Evolutionary conservation across 805 yeast genomes (phyloP), one percentile per base, ranked within the genome.

Genomic region (Candida rishiriensis): DNA sequence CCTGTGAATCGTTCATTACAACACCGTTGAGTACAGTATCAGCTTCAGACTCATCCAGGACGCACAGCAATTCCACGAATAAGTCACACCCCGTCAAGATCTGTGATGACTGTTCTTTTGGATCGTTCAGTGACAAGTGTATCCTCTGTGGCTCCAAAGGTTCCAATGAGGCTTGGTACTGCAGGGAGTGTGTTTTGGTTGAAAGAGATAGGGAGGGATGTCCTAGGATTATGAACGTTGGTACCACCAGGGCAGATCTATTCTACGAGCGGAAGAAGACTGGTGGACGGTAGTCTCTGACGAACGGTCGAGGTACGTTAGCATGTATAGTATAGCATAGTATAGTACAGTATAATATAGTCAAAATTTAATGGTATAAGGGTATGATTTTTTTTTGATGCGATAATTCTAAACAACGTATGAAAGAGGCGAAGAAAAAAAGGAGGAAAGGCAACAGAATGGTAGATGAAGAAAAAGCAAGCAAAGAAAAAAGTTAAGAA

Each of bases 151-250:
- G 58, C 5, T 70, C 71, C 26, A 68, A 64, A 36, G 88, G 89
- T 6, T 74, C 75, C 10, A 73, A 75, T 12, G 85, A 81, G 45
- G 96, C 97, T 0, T 85, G 71, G 55, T 91, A 87, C 61, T 90
- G 98, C 58, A 72, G 77, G 50, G 96, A 88, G 59, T 90, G 98
- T 63, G 90, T 88, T 5, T 59, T 77, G 39, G 57, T 77, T 34
- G 97, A 89, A 58, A 81, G 79, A 56, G 88, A 86, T 58, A 69
- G 96, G 36, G 97, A 90, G 61, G 98, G 98, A 1, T 90, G 98
- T 67, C 97, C 97, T 1, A 76, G 83, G 53, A 79, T 90, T 42
- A 61, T 84, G 14, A 90, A 88, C 57, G 69, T 88, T 38, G 97
- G 97, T 9, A 77, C 88, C n/a, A 76, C 80, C 41, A 75, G 79